These are phyloP conservation scores for Austroboletus niveus DNA, from an alignment of 1,284 basidiomycete genomes.

Conservation along the genomic window DNA sequence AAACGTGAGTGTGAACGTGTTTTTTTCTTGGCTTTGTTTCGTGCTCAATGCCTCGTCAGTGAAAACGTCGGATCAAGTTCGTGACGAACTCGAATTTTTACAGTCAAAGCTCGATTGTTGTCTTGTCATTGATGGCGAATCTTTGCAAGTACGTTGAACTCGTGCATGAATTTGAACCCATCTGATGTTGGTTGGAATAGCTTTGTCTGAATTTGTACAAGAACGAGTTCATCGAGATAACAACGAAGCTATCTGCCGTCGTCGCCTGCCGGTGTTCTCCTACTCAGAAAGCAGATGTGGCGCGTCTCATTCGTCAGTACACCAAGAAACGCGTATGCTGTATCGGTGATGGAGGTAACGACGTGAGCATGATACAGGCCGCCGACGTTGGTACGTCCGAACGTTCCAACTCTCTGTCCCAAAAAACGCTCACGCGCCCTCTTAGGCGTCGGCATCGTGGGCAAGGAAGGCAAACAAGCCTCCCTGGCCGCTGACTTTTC, in stretches of 20 bases:
- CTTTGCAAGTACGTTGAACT: slow-evolving; percentile 65
- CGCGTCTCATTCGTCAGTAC: slow-evolving; percentile 83
- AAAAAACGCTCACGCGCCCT: background rate
- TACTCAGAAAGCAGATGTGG: slow-evolving; percentile 98
- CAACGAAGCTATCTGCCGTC: slow-evolving; percentile 94
- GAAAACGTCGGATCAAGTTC: slow-evolving; percentile 77
- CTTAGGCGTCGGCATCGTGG: slow-evolving; percentile 93
- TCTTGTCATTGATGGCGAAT: slow-evolving; percentile 98
- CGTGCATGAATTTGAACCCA: background rate
- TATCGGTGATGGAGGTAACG: slow-evolving; percentile 94
- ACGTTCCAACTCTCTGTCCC: background rate
- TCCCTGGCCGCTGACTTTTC: slow-evolving; percentile 98
- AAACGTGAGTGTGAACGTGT: slow-evolving; percentile 62
- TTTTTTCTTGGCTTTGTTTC: background rate
- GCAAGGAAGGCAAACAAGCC: slow-evolving; percentile 98
- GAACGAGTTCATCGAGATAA: slow-evolving; percentile 93
- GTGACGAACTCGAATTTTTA: slow-evolving; percentile 92
- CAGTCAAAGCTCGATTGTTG: slow-evolving; percentile 96
- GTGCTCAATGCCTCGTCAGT: slow-evolving; percentile 49
- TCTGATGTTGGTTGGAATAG: slow-evolving; percentile 38
- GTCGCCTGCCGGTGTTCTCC: slow-evolving; percentile 98
- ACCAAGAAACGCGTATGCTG: slow-evolving; percentile 97
- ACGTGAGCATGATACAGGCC: slow-evolving; percentile 96
- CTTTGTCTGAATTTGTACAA: slow-evolving; percentile 88
- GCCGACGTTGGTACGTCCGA: slow-evolving; percentile 81